Evolutionary conservation across 2,329 filamentous ascomycete species (phyloP), one percentile per base, ranked within the genome.

Genomic region (Fusarium illudens): DNA sequence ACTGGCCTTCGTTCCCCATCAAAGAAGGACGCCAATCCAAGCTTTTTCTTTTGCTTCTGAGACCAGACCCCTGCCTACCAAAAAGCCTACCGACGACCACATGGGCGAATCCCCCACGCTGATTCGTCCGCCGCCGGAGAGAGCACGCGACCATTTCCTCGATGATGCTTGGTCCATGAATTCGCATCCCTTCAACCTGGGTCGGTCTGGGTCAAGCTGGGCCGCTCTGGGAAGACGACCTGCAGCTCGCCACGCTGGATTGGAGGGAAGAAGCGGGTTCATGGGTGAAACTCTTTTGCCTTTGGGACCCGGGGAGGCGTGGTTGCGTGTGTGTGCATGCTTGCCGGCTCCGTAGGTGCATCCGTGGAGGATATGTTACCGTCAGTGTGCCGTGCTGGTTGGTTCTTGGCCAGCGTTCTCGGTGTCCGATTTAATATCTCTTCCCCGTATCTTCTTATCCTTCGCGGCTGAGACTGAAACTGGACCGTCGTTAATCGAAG

Each of bases 131-230:
- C 32, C 56, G 67, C 64, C 72, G 61, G 61, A 65, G 64, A 67
- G 75, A 80, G 79, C 79, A 80, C 79, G 79, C 79, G 79, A 80
- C 79, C 77, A 78, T 76, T 78, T 79, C 73, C 78, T 80, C 73
- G 75, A 80, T 79, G 77, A 77, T 80, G 79, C 79, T 80, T 80
- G 79, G 79, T 79, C 78, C 76, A 79, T 70, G 63, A 72, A 72
- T 34, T 62, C 50, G 42, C 60, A 70, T 70, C 56, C 56, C 53
- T 64, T 70, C 46, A 58, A 69, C 66, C 67, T 39, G 66, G 56
- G 54, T 65, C 60, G 36, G 55, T 49, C 59, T 69, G 60, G 67
- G 66, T 60, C 57, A 67, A 70, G 51, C 53, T 58, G 44, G 50
- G 36, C 60, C 44, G 48, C 58, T 20, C 33, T 51, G 46, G 56